phyloP scores from a whole-genome alignment of 2,329 filamentous ascomycete genomes.

The Stenocarpella maydis region DNA sequence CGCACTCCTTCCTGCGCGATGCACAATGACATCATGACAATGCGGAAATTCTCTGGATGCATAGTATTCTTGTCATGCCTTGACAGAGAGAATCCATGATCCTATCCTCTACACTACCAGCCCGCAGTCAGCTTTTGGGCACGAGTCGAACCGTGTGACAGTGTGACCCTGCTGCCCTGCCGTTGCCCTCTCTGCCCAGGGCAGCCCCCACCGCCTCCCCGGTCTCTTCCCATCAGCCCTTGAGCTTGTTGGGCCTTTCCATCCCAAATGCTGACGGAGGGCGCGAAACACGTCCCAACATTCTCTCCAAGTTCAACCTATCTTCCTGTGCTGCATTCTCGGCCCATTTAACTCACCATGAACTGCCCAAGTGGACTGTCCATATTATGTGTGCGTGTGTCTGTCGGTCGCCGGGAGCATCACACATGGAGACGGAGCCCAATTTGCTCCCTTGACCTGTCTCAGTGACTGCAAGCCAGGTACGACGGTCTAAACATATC shows the following conservation, averaged over 20 bases:
- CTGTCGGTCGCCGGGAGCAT: neutral
- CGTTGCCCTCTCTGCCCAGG: neutral
- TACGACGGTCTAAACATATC: no score
- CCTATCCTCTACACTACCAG: neutral
- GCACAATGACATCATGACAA: slow-evolving; percentile 18
- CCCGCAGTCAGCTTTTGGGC: slow-evolving; percentile 15
- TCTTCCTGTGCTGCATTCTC: neutral
- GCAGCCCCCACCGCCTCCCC: slow-evolving; percentile 15
- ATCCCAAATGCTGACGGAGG: slow-evolving; percentile 20
- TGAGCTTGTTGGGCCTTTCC: slow-evolving; percentile 27
- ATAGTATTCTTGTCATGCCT: neutral
- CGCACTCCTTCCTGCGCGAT: neutral
- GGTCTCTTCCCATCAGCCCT: neutral
- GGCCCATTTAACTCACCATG: neutral
- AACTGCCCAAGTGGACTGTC: slow-evolving; percentile 18
- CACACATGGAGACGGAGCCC: neutral
- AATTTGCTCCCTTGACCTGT: neutral
- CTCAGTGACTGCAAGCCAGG: neutral
- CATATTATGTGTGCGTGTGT: neutral
- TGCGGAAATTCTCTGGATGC: neutral
- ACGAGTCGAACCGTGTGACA: slow-evolving; percentile 24
- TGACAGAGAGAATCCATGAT: neutral
- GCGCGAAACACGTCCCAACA: slow-evolving; percentile 27
- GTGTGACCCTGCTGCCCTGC: slow-evolving; percentile 15
- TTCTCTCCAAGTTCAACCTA: slow-evolving; percentile 12